Evolutionary conservation across 805 yeast species (phyloP).

Genomic region (Lipomyces mesembrius): DNA sequence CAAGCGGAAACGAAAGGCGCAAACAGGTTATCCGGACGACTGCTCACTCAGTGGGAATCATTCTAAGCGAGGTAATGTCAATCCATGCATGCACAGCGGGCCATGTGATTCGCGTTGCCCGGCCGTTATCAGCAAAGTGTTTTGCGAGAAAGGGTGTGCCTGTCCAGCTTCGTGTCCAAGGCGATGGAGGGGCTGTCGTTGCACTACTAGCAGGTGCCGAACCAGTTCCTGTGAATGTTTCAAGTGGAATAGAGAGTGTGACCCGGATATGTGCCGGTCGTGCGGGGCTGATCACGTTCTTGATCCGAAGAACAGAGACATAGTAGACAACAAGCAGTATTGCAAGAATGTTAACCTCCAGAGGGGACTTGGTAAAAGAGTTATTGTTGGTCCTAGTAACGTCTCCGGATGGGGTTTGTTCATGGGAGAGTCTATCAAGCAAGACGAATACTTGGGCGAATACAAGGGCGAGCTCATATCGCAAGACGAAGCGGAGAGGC

Average conservation of each 20-base stretch:
- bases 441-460: constrained; percentile 33
- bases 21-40: constrained; percentile 30
- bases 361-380: constrained; percentile 29
- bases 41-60: constrained; percentile 34
- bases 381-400: constrained; percentile 28
- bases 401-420: constrained; percentile 36
- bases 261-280: constrained; percentile 33
- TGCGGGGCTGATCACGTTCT: constrained; percentile 35
- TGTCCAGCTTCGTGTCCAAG: constrained; percentile 29
- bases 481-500: constrained; percentile 36
- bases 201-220: constrained; percentile 33
- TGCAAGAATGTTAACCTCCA: constrained; percentile 33
- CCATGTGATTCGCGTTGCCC: constrained; percentile 33
- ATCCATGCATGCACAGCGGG: constrained; percentile 35
- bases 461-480: constrained; percentile 35
- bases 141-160: constrained; percentile 34
- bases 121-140: constrained; percentile 27
- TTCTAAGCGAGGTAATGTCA: constrained; percentile 29
- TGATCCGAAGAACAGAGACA: constrained; percentile 34
- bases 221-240: constrained; percentile 34
- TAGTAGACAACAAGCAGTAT: constrained; percentile 24
- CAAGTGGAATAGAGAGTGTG: constrained; percentile 37
- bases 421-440: constrained; percentile 33
- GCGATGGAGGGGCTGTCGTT: constrained; percentile 33
- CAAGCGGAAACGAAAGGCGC: constrained; percentile 34